These are phyloP conservation scores for Hypoxylon sp. DNA, from an alignment of 2,329 filamentous ascomycete genomes.

Conservation along the genomic window DNA sequence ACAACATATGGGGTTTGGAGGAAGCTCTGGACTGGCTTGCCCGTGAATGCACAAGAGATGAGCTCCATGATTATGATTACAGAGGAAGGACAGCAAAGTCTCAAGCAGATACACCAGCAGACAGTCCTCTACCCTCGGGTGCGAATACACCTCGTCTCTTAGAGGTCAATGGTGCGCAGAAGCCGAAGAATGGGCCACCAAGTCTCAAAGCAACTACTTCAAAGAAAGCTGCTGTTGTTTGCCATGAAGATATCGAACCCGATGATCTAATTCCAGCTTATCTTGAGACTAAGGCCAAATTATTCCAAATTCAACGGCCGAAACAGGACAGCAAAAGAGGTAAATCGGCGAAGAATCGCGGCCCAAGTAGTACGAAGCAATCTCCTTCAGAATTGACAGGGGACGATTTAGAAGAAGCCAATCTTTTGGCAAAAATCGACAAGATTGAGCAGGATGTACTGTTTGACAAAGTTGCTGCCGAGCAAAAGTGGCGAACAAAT, in stretches of 20 bases:
- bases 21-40: slow-evolving; percentile 93
- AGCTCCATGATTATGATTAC: slow-evolving; percentile 80
- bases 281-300: slow-evolving; percentile 78
- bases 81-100: slow-evolving; percentile 58
- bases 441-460: slow-evolving; percentile 84
- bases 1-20: slow-evolving; percentile 86
- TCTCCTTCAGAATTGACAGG: slow-evolving; percentile 43
- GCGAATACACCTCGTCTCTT: slow-evolving; percentile 64
- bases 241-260: slow-evolving; percentile 79
- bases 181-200: slow-evolving; percentile 56
- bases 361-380: slow-evolving; percentile 13
- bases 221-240: slow-evolving; percentile 65
- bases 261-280: slow-evolving; percentile 83
- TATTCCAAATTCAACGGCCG: slow-evolving; percentile 73
- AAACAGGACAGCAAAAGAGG: slow-evolving; percentile 61
- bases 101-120: slow-evolving; percentile 61
- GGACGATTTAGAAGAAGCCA: slow-evolving; percentile 68
- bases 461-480: slow-evolving; percentile 77
- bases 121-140: slow-evolving; percentile 66
- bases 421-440: slow-evolving; percentile 79
- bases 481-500: slow-evolving; percentile 74
- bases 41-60: slow-evolving; percentile 77
- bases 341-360: slow-evolving; percentile 51
- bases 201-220: slow-evolving; percentile 52
- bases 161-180: slow-evolving; percentile 54